Conservation (phyloP, 768 basidiomycete species). For the Mycena pura region DNA sequence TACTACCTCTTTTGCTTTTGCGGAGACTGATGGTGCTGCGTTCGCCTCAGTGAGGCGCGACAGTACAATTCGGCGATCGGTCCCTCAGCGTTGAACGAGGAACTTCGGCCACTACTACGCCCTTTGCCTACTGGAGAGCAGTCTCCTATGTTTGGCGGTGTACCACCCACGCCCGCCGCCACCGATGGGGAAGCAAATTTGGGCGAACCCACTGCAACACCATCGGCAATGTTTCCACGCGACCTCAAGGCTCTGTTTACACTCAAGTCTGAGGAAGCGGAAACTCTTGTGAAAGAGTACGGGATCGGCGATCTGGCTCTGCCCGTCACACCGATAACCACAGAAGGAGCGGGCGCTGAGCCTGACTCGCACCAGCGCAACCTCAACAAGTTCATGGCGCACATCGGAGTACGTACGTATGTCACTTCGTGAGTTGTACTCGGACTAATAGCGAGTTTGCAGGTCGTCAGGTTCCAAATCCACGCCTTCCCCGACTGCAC, state of each 20-base stretch:
- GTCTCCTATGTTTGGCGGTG: conserved; percentile 46
- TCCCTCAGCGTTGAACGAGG: conserved; percentile 45
- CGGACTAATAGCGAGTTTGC: background rate
- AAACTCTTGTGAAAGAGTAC: conserved; percentile 51
- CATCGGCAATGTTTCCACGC: conserved; percentile 55
- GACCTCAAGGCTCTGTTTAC: conserved; percentile 52
- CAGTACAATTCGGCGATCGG: conserved; percentile 48
- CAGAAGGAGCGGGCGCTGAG: conserved; percentile 27
- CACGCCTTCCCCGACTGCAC: conserved; percentile 29
- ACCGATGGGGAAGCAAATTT: background rate
- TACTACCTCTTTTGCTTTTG: background rate
- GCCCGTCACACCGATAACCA: conserved; percentile 17
- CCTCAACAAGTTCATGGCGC: conserved; percentile 53
- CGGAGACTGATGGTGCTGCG: background rate
- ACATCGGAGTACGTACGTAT: conserved; percentile 50
- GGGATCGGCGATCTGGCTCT: conserved; percentile 41
- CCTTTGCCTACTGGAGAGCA: conserved; percentile 56
- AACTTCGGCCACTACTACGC: conserved; percentile 57
- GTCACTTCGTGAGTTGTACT: conserved; percentile 5
- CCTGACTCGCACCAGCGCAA: conserved; percentile 42
- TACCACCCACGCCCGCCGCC: conserved; percentile 26
- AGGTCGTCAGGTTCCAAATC: conserved; percentile 42
- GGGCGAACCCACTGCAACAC: conserved; percentile 39
- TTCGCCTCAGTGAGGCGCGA: conserved; percentile 53
- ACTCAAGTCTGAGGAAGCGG: conserved; percentile 48